These are phyloP conservation scores for Saccharomyces cerevisiae DNA, from an alignment of 805 yeast genomes.

Conservation along the genomic window DNA sequence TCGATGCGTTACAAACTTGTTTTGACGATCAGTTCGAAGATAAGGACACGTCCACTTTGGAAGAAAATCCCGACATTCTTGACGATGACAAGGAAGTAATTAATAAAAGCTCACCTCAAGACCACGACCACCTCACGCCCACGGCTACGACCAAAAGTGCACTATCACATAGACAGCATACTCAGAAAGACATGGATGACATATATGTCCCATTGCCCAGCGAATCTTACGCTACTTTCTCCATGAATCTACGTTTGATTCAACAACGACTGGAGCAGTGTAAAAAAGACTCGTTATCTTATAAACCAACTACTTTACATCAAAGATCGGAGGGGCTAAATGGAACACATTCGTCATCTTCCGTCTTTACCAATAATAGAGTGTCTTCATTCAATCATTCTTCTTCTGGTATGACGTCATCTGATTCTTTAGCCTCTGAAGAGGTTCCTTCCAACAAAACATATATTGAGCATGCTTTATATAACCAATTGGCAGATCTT, in stretches of 20 bases:
- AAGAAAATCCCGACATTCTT: neutral
- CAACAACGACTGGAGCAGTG: conserved; percentile 25
- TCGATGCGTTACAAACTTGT: conserved; percentile 56
- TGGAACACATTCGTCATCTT: conserved; percentile 15
- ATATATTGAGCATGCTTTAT: conserved; percentile 17
- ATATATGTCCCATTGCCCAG: conserved; percentile 13
- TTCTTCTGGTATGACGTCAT: neutral
- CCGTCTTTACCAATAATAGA: conserved; percentile 4
- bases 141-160: neutral
- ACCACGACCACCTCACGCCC: neutral
- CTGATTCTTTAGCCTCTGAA: neutral
- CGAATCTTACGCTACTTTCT: conserved; percentile 15
- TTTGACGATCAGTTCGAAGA: conserved; percentile 14
- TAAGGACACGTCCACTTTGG: neutral
- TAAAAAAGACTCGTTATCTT: conserved; percentile 20
- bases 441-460: neutral
- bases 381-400: conserved; percentile 6
- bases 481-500: conserved; percentile 17
- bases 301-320: conserved; percentile 4
- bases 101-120: neutral
- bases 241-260: conserved; percentile 14
- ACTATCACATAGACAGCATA: neutral
- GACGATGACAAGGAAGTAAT: neutral
- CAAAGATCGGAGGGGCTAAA: neutral
- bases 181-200: neutral